These are phyloP conservation scores for Metschnikowia cubensis DNA, from an alignment of 805 yeast species.

Conservation along the genomic window DNA sequence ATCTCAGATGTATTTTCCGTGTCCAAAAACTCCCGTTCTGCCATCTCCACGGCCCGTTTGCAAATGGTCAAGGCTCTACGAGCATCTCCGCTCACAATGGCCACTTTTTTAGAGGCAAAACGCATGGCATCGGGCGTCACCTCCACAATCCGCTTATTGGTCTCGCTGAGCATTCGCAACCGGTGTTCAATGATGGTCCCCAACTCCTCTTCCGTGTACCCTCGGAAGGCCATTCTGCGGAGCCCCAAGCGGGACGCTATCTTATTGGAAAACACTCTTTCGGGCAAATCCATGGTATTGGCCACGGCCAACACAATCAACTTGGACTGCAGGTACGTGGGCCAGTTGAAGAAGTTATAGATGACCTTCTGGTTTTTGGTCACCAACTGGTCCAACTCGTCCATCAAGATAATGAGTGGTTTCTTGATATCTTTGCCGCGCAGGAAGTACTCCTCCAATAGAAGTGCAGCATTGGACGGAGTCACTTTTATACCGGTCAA, in stretches of 20 bases:
- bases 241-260: constrained; percentile 89
- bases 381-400: constrained; percentile 90
- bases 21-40: constrained; percentile 56
- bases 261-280: constrained; percentile 79
- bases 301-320: constrained; percentile 90
- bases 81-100: constrained; percentile 97
- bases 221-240: constrained; percentile 80
- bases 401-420: constrained; percentile 75
- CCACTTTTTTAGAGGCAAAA: constrained; percentile 90
- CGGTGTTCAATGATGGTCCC: constrained; percentile 70
- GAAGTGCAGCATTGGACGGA: constrained; percentile 59
- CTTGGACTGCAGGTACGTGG: constrained; percentile 73
- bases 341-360: constrained; percentile 98
- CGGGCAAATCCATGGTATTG: constrained; percentile 96
- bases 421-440: constrained; percentile 18
- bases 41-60: constrained; percentile 83
- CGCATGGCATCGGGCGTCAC: constrained; percentile 73
- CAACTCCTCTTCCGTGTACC: constrained; percentile 78
- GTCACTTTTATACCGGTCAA: constrained; percentile 56
- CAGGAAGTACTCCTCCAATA: constrained; percentile 67
- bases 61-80: constrained; percentile 87
- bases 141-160: constrained; percentile 39
- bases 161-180: constrained; percentile 43
- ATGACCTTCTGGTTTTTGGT: constrained; percentile 78
- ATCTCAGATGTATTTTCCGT: constrained; percentile 21